A percentile compares a stretch with the other conserved stretches of the same genome.
phyloP scores from a whole-genome alignment of 1,284 basidiomycete species.

The Cutaneotrichosporon cutaneum region DNA sequence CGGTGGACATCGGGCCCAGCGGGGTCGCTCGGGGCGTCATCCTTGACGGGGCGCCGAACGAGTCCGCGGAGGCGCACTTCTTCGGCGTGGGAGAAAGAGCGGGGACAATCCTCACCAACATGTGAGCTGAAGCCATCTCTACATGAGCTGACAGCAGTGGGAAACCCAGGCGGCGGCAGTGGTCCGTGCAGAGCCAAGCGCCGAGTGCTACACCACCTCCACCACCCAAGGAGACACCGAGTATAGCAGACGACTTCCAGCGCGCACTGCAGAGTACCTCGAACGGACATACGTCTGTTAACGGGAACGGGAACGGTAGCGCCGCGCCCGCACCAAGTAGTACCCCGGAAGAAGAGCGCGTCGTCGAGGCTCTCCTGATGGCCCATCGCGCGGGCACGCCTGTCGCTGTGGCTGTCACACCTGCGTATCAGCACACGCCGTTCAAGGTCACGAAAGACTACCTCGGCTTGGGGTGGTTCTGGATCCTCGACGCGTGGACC shows the following conservation, averaged over 20 bases:
- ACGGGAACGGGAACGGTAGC: neutral
- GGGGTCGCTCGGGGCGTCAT: conserved; percentile 46
- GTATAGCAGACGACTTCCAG: conserved; percentile 10
- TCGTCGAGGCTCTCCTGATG: conserved; percentile 40
- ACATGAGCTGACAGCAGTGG: conserved; percentile 4
- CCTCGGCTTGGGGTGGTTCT: conserved; percentile 51
- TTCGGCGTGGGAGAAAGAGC: conserved; percentile 36
- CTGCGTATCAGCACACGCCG: conserved; percentile 40
- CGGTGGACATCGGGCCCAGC: conserved; percentile 40
- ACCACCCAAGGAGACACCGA: neutral
- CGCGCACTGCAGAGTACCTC: neutral
- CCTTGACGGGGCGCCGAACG: conserved; percentile 36
- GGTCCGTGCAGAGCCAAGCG: neutral
- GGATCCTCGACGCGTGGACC: conserved; percentile 50
- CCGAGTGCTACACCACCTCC: neutral
- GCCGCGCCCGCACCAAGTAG: neutral
- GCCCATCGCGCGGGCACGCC: conserved; percentile 44
- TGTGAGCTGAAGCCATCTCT: conserved; percentile 28
- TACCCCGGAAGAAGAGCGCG: neutral
- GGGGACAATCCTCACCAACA: conserved; percentile 38
- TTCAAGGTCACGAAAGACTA: conserved; percentile 42
- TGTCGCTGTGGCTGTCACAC: conserved; percentile 39
- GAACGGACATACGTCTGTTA: neutral
- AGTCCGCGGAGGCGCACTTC: conserved; percentile 26
- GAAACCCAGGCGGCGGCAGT: neutral